A percentile compares a stretch with the other conserved stretches of the same genome.
These are phyloP conservation scores for Echites panduratus DNA, from an alignment of 257 asterid species.

Conservation along the genomic window DNA sequence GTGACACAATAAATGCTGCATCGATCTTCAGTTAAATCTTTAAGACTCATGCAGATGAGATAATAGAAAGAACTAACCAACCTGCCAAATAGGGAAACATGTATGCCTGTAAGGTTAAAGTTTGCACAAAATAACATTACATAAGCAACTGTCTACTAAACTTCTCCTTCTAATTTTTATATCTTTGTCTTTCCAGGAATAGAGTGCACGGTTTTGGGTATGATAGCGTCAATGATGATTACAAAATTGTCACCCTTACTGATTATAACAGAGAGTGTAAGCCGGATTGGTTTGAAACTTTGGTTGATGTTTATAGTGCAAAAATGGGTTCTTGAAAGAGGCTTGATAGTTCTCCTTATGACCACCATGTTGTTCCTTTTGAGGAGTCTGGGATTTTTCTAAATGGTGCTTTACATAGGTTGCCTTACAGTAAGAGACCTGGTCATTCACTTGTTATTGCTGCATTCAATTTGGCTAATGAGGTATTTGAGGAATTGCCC, in stretches of 20 bases:
- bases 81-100: not conserved
- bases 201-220: conserved; percentile 38
- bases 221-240: conserved; percentile 33
- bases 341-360: conserved; percentile 32
- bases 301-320: conserved; percentile 34
- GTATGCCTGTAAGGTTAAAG: not conserved
- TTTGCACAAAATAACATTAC: not conserved
- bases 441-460: conserved; percentile 33
- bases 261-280: conserved; percentile 22
- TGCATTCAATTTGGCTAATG: conserved; percentile 32
- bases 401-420: conserved; percentile 44
- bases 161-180: no score
- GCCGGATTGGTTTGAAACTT: conserved; percentile 25
- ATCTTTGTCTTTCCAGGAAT: no score
- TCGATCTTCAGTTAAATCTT: not conserved
- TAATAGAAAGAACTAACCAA: no score
- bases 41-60: not conserved
- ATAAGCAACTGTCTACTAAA: no score
- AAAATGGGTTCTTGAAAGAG: conserved; percentile 33
- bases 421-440: conserved; percentile 22
- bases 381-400: conserved; percentile 27
- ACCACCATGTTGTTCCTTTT: conserved; percentile 30
- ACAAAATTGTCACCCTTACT: conserved; percentile 38
- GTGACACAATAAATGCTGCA: not conserved
- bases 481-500: conserved; percentile 34